phyloP scores from a whole-genome alignment of 331 rosid species.

The Quercus lobata region DNA sequence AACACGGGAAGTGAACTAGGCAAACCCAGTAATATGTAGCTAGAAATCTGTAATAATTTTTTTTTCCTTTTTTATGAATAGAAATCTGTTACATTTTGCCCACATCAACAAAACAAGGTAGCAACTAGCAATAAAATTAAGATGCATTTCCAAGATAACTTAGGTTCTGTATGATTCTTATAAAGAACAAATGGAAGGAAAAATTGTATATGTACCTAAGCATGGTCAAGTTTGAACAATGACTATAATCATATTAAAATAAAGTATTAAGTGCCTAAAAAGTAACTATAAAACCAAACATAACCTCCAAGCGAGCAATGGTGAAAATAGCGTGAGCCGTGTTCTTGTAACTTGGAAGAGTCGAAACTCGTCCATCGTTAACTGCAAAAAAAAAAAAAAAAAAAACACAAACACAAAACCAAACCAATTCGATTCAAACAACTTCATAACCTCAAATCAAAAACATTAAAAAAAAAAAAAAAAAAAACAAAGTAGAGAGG shows the following conservation, averaged over 20 bases:
- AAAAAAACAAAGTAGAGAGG: no score
- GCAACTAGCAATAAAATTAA: not conserved
- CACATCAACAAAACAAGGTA: not conserved
- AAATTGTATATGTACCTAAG: not conserved
- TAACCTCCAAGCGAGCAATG: conserved; percentile 83
- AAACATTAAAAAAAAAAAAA: not conserved
- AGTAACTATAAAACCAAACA: no score
- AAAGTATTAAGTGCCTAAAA: no score
- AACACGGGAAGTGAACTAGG: not conserved
- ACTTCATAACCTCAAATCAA: not conserved
- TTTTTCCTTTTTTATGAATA: no score
- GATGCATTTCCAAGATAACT: not conserved
- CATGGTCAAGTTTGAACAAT: not conserved
- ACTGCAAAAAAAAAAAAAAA: conserved; percentile 25
- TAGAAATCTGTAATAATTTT: not conserved
- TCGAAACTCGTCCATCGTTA: conserved; percentile 70
- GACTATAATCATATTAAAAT: not conserved
- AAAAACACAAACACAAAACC: no score
- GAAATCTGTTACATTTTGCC: not conserved
- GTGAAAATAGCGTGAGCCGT: conserved; percentile 76
- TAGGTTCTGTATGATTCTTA: not conserved
- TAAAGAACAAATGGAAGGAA: not conserved
- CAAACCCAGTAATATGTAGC: not conserved
- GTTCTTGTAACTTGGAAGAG: conserved; percentile 75
- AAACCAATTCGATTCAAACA: conserved; percentile 2